Evolutionary conservation across 306 rosid species (phyloP).

Genomic region (Prunus fruticosa): DNA sequence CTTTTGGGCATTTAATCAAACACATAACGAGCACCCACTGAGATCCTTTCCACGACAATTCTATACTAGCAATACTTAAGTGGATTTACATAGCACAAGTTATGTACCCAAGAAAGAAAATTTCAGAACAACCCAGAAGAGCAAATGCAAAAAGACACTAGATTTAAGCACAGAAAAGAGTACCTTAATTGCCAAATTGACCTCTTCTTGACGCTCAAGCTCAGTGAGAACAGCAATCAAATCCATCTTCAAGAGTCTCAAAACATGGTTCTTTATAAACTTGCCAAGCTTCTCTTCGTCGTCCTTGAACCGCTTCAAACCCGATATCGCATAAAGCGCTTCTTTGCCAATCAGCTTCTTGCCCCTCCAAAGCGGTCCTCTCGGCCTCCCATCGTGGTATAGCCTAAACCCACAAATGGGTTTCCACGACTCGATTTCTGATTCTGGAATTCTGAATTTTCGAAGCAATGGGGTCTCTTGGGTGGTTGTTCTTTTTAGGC

Average conservation of each 20-base stretch:
- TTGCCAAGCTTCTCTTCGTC: slow-evolving; percentile 66
- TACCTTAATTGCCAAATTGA: slow-evolving; percentile 78
- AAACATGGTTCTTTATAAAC: slow-evolving; percentile 63
- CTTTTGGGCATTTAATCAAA: slow-evolving; percentile 41
- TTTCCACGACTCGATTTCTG: slow-evolving; percentile 20
- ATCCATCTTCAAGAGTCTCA: slow-evolving; percentile 80
- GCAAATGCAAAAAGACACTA: slow-evolving; percentile 11
- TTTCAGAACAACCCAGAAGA: background rate
- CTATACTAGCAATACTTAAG: background rate
- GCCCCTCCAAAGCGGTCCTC: slow-evolving; percentile 98
- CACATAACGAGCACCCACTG: slow-evolving; percentile 32
- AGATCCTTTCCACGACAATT: background rate
- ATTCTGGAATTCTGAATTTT: slow-evolving; percentile 7
- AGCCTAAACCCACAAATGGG: slow-evolving; percentile 35
- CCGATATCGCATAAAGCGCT: slow-evolving; percentile 69
- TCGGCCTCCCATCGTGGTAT: slow-evolving; percentile 91
- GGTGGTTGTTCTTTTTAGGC: slow-evolving; percentile 20
- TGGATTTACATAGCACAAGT: background rate
- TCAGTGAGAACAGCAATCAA: slow-evolving; percentile 77
- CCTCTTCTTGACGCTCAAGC: slow-evolving; percentile 93
- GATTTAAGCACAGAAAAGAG: background rate
- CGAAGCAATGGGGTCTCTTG: slow-evolving; percentile 10
- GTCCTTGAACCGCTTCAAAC: slow-evolving; percentile 76
- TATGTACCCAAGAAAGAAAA: background rate
- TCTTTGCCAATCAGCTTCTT: slow-evolving; percentile 88